Base-by-base conservation (phyloP, 2,329 filamentous ascomycete species). In the Bipolaris cookei region DNA sequence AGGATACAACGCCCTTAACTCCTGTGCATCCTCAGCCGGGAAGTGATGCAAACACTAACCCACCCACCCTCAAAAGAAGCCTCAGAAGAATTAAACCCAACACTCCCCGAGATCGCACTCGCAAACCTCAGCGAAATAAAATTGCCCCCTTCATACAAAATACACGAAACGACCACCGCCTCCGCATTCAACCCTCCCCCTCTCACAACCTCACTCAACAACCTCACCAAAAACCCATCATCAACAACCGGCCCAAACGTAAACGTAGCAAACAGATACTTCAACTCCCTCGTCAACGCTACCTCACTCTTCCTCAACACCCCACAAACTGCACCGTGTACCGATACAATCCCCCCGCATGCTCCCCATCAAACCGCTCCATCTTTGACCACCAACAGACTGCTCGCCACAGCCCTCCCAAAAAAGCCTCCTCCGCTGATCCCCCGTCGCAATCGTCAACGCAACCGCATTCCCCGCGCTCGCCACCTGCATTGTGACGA, bases 161-260 rank as follows among this genome's bases (percentile, higher is more conserved):
- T 88, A 69, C 87, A 88, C 78, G 82, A 83, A n/a, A 80, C 78
- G 60, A 82, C 83, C 0, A 81, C 79, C 7, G 74, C 68, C 1
- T 82, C 77, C 2, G 79, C 79, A 50, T 84, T 81, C 7, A 85
- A 71, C 3, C 62, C 48, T 0, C 75, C 72, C 3, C 65, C 69
- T 0, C 64, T 60, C 0, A 81, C 74, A 0, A 80, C 81, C 1
- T 78, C 61, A 2, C 80, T 83, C 2, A 88, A 75, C 16, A 76
- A 76, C 53, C 78, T 69, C 1, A 66, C 74, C 43, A 88, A 73
- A 64, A 88, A 87, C 0, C 57, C 66, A 8, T 78, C 81, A 63
- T 88, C 86, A 55, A 88, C 81, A 7, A 88, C 84, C 1, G 86
- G 86, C 0, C 81, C 83, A 84, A 84, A 88, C 0, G 81, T 84